These are phyloP conservation scores for Penicillium bovifimosum DNA, from an alignment of 495 filamentous ascomycete species.

Conservation along the genomic window DNA sequence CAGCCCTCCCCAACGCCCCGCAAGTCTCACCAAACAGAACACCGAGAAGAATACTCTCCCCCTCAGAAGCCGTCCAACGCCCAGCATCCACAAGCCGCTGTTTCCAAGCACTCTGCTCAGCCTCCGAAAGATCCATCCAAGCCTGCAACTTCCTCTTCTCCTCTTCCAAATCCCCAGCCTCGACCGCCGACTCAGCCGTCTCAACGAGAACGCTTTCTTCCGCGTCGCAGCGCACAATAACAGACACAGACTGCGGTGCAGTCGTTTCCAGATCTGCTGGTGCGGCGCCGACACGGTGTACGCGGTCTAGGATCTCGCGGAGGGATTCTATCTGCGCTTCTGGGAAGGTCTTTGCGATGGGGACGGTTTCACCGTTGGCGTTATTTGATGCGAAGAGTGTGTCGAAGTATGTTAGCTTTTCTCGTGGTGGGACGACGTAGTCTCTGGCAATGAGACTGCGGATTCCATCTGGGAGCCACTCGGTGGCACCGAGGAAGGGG, in stretches of 20 bases:
- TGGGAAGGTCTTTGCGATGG: not conserved
- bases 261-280: slow-evolving; percentile 18
- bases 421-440: slow-evolving; percentile 13
- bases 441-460: slow-evolving; percentile 24
- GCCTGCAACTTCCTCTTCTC: slow-evolving; percentile 41
- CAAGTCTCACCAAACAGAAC: slow-evolving; percentile 70
- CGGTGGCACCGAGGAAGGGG: slow-evolving; percentile 51
- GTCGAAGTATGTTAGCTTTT: slow-evolving; percentile 19
- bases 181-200: slow-evolving; percentile 10
- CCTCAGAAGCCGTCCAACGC: slow-evolving; percentile 66
- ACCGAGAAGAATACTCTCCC: slow-evolving; percentile 65
- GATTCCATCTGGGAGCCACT: slow-evolving; percentile 38
- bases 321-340: slow-evolving; percentile 14
- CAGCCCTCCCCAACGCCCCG: slow-evolving; percentile 47
- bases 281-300: slow-evolving; percentile 23
- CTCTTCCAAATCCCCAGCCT: slow-evolving; percentile 7
- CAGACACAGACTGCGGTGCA: slow-evolving; percentile 14
- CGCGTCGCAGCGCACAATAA: slow-evolving; percentile 23
- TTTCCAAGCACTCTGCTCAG: slow-evolving; percentile 64
- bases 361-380: not conserved
- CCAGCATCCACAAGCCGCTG: slow-evolving; percentile 60
- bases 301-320: slow-evolving; percentile 21
- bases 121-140: slow-evolving; percentile 60
- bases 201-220: slow-evolving; percentile 24
- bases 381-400: slow-evolving; percentile 2